Evolutionary conservation across 2,329 filamentous ascomycete genomes (phyloP).

Genomic region (Ciborinia camelliae): DNA sequence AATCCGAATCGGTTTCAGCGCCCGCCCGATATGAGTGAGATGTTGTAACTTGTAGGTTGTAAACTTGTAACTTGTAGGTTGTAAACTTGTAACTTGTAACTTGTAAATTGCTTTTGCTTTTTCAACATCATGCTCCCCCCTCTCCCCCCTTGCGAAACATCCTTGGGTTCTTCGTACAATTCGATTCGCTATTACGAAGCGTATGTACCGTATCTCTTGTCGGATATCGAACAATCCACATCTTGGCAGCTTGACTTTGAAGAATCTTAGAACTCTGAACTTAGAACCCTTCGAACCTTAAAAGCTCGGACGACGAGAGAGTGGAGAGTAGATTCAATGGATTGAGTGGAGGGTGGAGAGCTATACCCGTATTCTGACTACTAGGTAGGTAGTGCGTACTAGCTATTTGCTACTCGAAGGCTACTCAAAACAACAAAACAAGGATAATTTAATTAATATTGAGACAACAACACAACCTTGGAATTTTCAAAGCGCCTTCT

Average conservation of each 20-base stretch:
- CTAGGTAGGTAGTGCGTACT: no score
- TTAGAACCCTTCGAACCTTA: no score
- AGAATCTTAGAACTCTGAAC: conserved; percentile 10
- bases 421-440: no score
- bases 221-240: conserved; percentile 3
- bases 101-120: neutral
- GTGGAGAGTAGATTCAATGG: no score
- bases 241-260: conserved; percentile 1
- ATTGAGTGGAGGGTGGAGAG: no score
- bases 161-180: neutral
- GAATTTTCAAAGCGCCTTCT: conserved; percentile 17
- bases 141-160: conserved; percentile 5
- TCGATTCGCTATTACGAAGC: conserved; percentile 8
- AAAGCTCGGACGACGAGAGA: conserved; percentile 9
- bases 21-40: neutral
- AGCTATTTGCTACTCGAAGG: no score
- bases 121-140: conserved; percentile 6
- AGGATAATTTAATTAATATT: neutral
- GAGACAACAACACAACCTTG: conserved; percentile 12
- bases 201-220: neutral
- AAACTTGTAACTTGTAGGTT: neutral
- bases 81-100: neutral
- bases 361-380: no score
- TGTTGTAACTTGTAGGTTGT: neutral
- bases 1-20: conserved; percentile 4